Evolutionary conservation across 1,284 basidiomycete species (phyloP), one percentile per base, ranked within the genome.

Genomic region (Trichosporon sp.): DNA sequence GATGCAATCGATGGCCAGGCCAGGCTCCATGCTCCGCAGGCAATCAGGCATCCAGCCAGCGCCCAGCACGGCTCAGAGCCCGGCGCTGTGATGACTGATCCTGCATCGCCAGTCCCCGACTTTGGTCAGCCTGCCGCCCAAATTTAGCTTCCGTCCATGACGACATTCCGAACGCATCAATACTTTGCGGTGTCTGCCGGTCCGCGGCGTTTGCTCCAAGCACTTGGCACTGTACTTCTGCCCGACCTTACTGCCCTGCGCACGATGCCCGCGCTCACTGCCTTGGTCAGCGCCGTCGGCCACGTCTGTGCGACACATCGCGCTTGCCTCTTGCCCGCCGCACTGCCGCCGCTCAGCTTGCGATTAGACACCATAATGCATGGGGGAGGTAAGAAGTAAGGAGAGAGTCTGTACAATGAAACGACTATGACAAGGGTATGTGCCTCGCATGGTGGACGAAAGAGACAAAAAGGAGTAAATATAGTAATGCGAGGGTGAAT

Each of bases 281-380:
- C 38, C 38, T 42, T 42, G 38, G 38, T 42, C 38, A 42, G 15
- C 38, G 18, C 38, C 38, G 15, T n/a, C 38, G 38, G 38, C 38
- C 15, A 12, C 15, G 8, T 18, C n/a, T 42, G 11, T 9, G 12
- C 2, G 4, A 12, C 15, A 18, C n/a, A 13, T 4, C 18, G 35
- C 38, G 18, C 38, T 6, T 42, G n/a, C n/a, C n/a, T n/a, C n/a
- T 42, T n/a, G 4, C 15, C 38, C 38, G 38, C 15, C 18, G 23
- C 53, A 29, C 51, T 13, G 15, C 2, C 25, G 51, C 12, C 21
- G 25, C 5, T 11, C 47, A n/a, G n/a, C n/a, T n/a, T n/a, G 15
- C 56, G 56, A 60, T 60, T 60, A 60, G 31, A 60, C 56, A 60
- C 56, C 56, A 60, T 60, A 31, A 32, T 60, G 56, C 56, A 60